Evolutionary conservation across 2,329 filamentous ascomycete species (phyloP).

Genomic region (Phyllosticta citrichinensis): DNA sequence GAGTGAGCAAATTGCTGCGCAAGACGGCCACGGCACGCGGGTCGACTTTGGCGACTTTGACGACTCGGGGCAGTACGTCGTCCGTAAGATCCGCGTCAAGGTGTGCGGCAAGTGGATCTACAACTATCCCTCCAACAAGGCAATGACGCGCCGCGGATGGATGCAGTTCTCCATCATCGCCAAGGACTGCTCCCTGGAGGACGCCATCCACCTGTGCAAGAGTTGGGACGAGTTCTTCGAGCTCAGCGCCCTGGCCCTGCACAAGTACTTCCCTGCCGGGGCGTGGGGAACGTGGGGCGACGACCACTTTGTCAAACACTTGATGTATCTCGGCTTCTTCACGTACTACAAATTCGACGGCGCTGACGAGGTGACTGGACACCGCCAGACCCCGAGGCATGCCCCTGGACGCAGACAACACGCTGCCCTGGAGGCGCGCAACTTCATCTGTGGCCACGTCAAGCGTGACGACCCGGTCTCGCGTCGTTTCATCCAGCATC

Average conservation of each 20-base stretch:
- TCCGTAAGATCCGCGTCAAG: constrained; percentile 34
- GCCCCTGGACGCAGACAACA: constrained; percentile 24
- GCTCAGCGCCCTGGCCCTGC: constrained; percentile 35
- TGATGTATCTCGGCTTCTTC: constrained; percentile 33
- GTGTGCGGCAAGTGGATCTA: constrained; percentile 41
- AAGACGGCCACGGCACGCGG: constrained; percentile 14
- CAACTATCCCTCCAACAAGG: constrained; percentile 40
- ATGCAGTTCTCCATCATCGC: constrained; percentile 42
- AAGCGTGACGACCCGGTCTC: constrained; percentile 33
- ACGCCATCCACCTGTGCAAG: constrained; percentile 38
- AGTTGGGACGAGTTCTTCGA: constrained; percentile 44
- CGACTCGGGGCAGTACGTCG: constrained; percentile 22
- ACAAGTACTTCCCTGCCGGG: constrained; percentile 39
- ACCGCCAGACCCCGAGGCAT: constrained; percentile 16
- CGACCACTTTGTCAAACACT: constrained; percentile 28
- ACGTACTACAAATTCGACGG: constrained; percentile 25
- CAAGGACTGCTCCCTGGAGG: constrained; percentile 36
- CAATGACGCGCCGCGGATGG: constrained; percentile 40
- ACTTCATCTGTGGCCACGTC: constrained; percentile 34
- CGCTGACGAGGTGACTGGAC: constrained; percentile 24
- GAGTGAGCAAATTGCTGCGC: constrained; percentile 9
- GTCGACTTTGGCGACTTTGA: constrained; percentile 30
- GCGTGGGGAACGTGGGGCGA: constrained; percentile 36
- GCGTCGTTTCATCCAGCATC: constrained; percentile 34
- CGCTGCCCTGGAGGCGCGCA: constrained; percentile 27